These are phyloP conservation scores for Amylostereum chailletii DNA, from an alignment of 1,284 basidiomycete genomes.

Conservation along the genomic window DNA sequence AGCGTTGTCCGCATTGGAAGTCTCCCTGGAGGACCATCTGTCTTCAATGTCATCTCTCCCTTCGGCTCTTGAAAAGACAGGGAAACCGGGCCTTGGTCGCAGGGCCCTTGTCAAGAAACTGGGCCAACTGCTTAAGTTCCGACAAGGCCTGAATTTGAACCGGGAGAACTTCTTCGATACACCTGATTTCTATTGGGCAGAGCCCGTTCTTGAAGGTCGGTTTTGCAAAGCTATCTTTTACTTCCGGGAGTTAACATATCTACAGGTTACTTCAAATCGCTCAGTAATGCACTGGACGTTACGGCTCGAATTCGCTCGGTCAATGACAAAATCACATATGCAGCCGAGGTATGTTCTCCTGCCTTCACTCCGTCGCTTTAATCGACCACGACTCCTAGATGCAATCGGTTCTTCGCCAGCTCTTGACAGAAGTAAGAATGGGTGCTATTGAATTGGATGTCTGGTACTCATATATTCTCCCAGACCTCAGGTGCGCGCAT, in stretches of 20 bases:
- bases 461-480: conserved; percentile 2
- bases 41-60: conserved; percentile 75
- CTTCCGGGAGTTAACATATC: not conserved
- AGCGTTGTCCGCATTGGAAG: conserved; percentile 75
- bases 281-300: conserved; percentile 78
- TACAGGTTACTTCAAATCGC: conserved; percentile 73
- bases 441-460: not conserved
- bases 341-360: conserved; percentile 58
- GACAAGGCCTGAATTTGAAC: conserved; percentile 82
- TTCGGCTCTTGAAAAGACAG: conserved; percentile 64
- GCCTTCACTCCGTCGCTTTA: conserved; percentile 5
- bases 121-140: conserved; percentile 80
- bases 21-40: conserved; percentile 73
- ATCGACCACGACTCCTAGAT: conserved; percentile 30
- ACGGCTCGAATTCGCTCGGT: conserved; percentile 70
- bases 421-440: conserved; percentile 62
- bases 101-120: conserved; percentile 81
- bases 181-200: conserved; percentile 87
- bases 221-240: not conserved
- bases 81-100: conserved; percentile 72
- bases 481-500: conserved; percentile 81
- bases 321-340: conserved; percentile 91
- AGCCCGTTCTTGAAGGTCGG: conserved; percentile 78
- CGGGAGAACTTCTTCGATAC: conserved; percentile 84
- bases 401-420: conserved; percentile 65